These are phyloP conservation scores for Kluyveromyces siamensis DNA, from an alignment of 805 yeast species.

Conservation along the genomic window DNA sequence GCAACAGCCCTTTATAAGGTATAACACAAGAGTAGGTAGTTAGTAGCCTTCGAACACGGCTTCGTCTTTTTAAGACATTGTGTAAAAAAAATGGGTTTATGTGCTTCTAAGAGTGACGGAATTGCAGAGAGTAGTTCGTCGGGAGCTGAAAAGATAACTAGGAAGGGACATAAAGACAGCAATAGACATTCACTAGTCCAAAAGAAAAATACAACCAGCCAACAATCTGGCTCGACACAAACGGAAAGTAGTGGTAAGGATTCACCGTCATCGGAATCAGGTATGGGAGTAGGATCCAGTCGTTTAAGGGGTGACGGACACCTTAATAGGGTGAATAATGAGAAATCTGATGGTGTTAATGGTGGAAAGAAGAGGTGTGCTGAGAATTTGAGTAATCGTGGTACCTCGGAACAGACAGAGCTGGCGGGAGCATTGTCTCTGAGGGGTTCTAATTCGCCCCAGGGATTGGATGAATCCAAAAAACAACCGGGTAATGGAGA, in stretches of 20 bases:
- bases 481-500: conserved; percentile 3
- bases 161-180: not conserved
- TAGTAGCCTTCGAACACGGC: not conserved
- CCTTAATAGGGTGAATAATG: not conserved
- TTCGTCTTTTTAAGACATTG: not conserved
- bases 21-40: not conserved
- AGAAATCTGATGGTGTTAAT: not conserved
- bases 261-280: not conserved
- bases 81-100: not conserved
- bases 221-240: not conserved
- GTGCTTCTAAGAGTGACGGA: conserved; percentile 1
- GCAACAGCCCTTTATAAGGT: too few relatives aligned
- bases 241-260: not conserved
- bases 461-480: not conserved
- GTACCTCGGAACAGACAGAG: conserved; percentile 2
- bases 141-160: not conserved
- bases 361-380: conserved; percentile 2
- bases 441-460: not conserved
- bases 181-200: not conserved
- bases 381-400: conserved; percentile 4
- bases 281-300: not conserved
- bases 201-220: not conserved
- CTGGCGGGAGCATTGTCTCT: not conserved
- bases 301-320: not conserved
- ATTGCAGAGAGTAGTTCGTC: not conserved